A percentile compares a stretch with the other conserved stretches of the same genome.
Evolutionary conservation across 805 yeast genomes (phyloP).

Genomic region (Pichia eremophila): DNA sequence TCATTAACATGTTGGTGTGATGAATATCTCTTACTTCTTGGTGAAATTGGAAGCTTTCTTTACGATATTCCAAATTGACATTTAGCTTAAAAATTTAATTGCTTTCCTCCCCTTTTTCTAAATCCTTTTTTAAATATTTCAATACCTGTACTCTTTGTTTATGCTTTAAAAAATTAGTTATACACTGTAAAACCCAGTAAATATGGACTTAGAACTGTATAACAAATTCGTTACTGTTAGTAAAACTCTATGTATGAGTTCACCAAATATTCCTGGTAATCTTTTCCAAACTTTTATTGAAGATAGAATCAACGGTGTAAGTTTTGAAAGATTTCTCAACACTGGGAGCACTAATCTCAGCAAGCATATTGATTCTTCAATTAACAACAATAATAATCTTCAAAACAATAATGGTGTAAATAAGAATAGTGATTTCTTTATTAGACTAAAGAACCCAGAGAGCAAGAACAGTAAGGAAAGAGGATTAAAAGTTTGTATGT

Average conservation of each 20-base stretch:
- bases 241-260: not conserved
- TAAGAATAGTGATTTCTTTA: not conserved
- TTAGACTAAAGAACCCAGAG: not conserved
- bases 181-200: not conserved
- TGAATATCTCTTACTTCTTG: slow-evolving; percentile 60
- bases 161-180: not conserved
- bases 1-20: slow-evolving; percentile 65
- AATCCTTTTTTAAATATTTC: no score
- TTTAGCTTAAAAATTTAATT: not conserved
- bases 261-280: not conserved
- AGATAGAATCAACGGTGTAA: not conserved
- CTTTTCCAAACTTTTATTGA: slow-evolving; percentile 4
- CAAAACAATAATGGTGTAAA: not conserved
- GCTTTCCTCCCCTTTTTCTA: not conserved
- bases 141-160: no score
- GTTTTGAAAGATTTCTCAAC: not conserved
- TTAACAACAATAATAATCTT: not conserved
- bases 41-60: slow-evolving; percentile 52
- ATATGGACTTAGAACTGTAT: not conserved
- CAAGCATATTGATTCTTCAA: not conserved
- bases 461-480: slow-evolving; percentile 1
- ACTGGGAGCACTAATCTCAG: not conserved
- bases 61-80: slow-evolving; percentile 6
- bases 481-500: slow-evolving; percentile 5
- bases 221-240: not conserved